phyloP scores from a whole-genome alignment of 1,284 basidiomycete genomes.

The Ceratobasidium sp. region DNA sequence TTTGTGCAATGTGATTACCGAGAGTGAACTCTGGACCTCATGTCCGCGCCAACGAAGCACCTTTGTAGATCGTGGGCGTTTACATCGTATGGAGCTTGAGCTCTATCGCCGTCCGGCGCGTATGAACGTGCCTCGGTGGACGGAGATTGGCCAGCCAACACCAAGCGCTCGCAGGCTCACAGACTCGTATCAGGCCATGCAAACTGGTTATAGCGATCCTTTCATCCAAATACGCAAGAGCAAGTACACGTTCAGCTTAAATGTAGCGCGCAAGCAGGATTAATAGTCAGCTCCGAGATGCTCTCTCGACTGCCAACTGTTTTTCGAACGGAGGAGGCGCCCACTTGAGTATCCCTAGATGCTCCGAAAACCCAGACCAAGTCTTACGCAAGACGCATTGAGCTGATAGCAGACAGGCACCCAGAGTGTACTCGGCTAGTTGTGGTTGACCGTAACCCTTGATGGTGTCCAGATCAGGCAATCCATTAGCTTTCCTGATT shows the following conservation, averaged over 20 bases:
- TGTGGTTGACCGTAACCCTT: constrained; percentile 17
- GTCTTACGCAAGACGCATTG: not conserved
- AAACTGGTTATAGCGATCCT: constrained; percentile 4
- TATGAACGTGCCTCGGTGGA: constrained; percentile 6
- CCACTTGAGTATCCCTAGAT: constrained; percentile 9
- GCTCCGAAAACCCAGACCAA: constrained; percentile 3
- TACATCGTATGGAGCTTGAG: not conserved
- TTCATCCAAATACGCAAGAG: constrained; percentile 32
- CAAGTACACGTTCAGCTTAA: constrained; percentile 15
- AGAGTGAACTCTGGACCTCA: constrained; percentile 39
- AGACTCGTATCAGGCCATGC: constrained; percentile 1
- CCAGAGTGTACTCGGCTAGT: constrained; percentile 17
- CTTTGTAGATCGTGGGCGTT: constrained; percentile 22
- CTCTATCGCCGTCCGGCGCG: constrained; percentile 10
- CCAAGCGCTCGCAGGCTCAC: constrained; percentile 16
- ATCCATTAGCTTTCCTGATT: constrained; percentile 22
- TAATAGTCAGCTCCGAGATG: constrained; percentile 20
- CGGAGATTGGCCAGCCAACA: constrained; percentile 3
- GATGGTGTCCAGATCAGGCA: constrained; percentile 8
- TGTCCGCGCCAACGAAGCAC: constrained; percentile 21
- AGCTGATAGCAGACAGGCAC: not conserved
- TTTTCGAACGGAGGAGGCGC: constrained; percentile 5
- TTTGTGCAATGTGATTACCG: constrained; percentile 13
- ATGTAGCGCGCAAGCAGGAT: constrained; percentile 25
- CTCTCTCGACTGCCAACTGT: constrained; percentile 19